Base-by-base conservation (phyloP, 805 yeast species). In the Wickerhamomyces silvicola region DNA sequence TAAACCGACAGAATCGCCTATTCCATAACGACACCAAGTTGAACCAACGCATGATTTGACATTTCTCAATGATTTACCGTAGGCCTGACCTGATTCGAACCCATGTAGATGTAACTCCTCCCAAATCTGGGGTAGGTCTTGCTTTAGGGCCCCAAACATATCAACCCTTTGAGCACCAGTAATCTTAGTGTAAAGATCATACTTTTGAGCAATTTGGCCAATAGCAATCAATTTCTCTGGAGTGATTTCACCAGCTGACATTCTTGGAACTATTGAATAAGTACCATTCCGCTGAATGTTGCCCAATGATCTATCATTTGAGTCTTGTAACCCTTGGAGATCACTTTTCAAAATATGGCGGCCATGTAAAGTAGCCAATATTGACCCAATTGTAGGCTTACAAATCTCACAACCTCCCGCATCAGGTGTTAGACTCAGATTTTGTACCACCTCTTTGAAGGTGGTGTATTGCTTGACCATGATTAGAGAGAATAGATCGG, bases 11-110 rank as follows among this genome's bases (percentile, higher is more conserved):
- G 61, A 55, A 36, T 59, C 64, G 18, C 64, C 64, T 31, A 59
- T 56, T 29, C 64, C 64, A 31, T 48, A 59, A 23, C 64, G 48
- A 36, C 64, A 59, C 64, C 64, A 59, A 1, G 64, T 57, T 3
- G 61, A 49, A 6, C 64, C 64, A 23, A 59, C 64, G 42, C 64
- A 59, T 1, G 64, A 59, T 39, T 59, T 59, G 32, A 59, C 64
- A 24, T 58, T 54, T 28, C 64, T 47, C 35, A 59, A 38, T 17
- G 57, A 47, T 40, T 59, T 59, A 25, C 64, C 64, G 36, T 59
- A 59, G 7, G 59, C 64, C 35, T 59, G 64, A 7, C 64, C 64
- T 33, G 60, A 51, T 35, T 59, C 64, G 35, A 59, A 56, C 2
- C 62, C 63, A 26, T 46, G 49, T 7, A 38, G 36, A 30, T 52